Evolutionary conservation across 2,329 filamentous ascomycete species (phyloP).

Genomic region (Madurella mycetomatis): DNA sequence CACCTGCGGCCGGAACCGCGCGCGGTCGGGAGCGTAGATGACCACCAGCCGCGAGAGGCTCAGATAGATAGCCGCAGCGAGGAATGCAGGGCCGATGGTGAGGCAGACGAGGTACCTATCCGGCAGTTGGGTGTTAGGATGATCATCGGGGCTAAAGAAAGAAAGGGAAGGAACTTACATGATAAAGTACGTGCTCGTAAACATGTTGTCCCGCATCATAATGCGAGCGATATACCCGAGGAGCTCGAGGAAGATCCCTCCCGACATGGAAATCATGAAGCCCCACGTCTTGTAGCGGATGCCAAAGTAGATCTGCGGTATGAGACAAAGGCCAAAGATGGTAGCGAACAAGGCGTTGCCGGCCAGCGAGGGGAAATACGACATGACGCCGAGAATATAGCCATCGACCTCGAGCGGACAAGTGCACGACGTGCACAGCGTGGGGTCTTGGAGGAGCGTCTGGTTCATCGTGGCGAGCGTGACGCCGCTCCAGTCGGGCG

Average conservation of each 20-base stretch:
- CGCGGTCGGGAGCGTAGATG: constrained; percentile 15
- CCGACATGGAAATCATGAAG: constrained; percentile 31
- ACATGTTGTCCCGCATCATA: constrained; percentile 35
- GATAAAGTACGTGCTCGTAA: constrained; percentile 6
- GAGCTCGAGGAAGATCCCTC: constrained; percentile 41
- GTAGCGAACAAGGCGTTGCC: constrained; percentile 29
- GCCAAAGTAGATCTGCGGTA: constrained; percentile 14
- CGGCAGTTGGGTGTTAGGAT: neutral
- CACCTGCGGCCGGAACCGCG: constrained; percentile 16
- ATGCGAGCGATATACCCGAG: constrained; percentile 45
- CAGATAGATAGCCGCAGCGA: constrained; percentile 52
- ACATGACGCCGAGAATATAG: constrained; percentile 1
- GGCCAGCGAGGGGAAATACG: constrained; percentile 16
- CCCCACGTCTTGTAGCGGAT: constrained; percentile 19
- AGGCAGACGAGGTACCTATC: constrained; percentile 18
- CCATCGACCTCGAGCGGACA: constrained; percentile 9
- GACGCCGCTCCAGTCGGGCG: constrained; percentile 8
- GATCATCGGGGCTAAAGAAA: constrained; percentile 34
- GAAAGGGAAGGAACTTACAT: constrained; percentile 18
- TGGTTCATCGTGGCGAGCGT: constrained; percentile 7
- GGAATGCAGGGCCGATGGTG: constrained; percentile 53
- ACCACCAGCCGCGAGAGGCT: constrained; percentile 49
- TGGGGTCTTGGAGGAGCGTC: constrained; percentile 2
- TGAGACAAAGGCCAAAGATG: constrained; percentile 15
- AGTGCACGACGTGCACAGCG: constrained; percentile 9